A percentile compares a stretch with the other conserved stretches of the same genome.
Evolutionary conservation across 129 eudicot species (phyloP).

Genomic region (Dittrichia graveolens): DNA sequence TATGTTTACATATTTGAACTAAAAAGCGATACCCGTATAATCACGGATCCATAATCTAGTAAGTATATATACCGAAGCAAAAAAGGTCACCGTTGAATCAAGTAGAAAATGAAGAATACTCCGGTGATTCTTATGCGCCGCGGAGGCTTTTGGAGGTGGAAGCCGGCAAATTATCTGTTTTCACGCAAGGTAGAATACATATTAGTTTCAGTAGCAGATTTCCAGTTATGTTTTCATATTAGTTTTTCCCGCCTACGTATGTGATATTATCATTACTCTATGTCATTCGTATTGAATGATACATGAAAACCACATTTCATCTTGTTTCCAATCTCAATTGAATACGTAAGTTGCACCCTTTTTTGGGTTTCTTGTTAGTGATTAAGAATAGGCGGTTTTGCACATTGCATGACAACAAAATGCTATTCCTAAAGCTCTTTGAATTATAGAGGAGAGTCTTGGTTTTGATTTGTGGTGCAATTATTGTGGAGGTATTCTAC

Average conservation of each 20-base stretch:
- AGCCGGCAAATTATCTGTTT: too few relatives aligned
- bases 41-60: too few relatives aligned
- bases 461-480: background rate
- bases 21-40: too few relatives aligned
- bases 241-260: background rate
- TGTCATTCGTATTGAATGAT: constrained; percentile 29
- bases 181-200: too few relatives aligned
- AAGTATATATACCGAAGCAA: too few relatives aligned
- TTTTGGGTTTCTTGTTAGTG: constrained; percentile 11
- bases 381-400: background rate
- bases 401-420: background rate
- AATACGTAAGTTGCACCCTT: constrained; percentile 22
- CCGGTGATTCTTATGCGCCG: too few relatives aligned
- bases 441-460: background rate
- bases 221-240: background rate
- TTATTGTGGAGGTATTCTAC: background rate
- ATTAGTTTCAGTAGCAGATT: background rate
- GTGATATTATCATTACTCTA: background rate
- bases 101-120: too few relatives aligned
- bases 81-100: too few relatives aligned
- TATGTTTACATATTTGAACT: too few relatives aligned
- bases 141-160: too few relatives aligned
- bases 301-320: constrained; percentile 25
- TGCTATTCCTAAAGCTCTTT: background rate
- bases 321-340: constrained; percentile 13